Evolutionary conservation across 371 early-diverging fungal species (phyloP).

Genomic region (Apophysomyces sp.): DNA sequence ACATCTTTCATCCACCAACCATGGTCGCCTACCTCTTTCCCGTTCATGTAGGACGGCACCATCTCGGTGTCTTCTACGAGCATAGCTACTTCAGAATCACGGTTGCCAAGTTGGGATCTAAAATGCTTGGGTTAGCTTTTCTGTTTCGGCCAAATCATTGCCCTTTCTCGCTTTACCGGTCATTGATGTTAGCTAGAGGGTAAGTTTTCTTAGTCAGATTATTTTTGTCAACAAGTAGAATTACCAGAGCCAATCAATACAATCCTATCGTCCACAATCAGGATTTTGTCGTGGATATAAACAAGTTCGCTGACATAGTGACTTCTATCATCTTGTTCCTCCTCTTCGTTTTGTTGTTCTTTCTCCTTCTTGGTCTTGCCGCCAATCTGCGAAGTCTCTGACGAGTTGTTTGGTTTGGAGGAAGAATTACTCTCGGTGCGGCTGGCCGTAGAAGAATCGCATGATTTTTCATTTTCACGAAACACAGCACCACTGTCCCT

Average conservation of each 20-base stretch:
- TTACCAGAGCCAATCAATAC: slow-evolving; percentile 82
- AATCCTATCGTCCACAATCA: slow-evolving; percentile 88
- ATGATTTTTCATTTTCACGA: not conserved
- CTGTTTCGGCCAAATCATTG: not conserved
- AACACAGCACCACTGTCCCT: slow-evolving; percentile 10
- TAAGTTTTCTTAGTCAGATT: not conserved
- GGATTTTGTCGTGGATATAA: slow-evolving; percentile 90
- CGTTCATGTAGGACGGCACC: slow-evolving; percentile 73
- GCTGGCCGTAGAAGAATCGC: not conserved
- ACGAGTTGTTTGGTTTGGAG: not conserved
- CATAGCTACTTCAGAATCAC: slow-evolving; percentile 91
- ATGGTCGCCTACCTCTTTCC: slow-evolving; percentile 45
- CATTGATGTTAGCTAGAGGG: slow-evolving; percentile 42
- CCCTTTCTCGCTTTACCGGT: slow-evolving; percentile 13
- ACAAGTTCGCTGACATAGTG: slow-evolving; percentile 80
- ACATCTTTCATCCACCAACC: not conserved
- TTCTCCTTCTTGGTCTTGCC: not conserved
- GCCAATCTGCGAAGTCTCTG: not conserved
- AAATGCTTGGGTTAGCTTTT: slow-evolving; percentile 13
- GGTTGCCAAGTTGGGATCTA: slow-evolving; percentile 86
- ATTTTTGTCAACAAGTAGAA: not conserved
- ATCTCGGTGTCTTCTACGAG: slow-evolving; percentile 79
- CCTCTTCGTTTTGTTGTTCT: not conserved
- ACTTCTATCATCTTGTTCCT: slow-evolving; percentile 24
- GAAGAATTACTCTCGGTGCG: not conserved